phyloP scores from a whole-genome alignment of 805 yeast genomes.

The Candida coleopterorum region DNA sequence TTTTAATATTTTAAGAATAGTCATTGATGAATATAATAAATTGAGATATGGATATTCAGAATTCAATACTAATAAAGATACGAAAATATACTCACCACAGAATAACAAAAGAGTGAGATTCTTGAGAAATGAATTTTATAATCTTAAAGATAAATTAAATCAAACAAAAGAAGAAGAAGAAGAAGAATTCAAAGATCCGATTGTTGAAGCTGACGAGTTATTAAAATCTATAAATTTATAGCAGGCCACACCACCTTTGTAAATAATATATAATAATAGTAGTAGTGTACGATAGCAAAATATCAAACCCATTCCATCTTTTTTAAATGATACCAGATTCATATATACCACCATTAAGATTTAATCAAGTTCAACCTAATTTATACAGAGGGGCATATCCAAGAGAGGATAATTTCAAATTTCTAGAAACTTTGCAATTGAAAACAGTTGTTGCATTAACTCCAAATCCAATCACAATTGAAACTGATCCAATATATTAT shows the following conservation, averaged over 20 bases:
- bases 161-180: neutral
- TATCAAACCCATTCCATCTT: neutral
- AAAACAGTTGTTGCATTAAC: slow-evolving; percentile 74
- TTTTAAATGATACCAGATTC: slow-evolving; percentile 1
- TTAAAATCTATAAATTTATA: neutral
- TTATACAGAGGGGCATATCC: slow-evolving; percentile 88
- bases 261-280: too few relatives aligned
- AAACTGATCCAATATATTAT: slow-evolving; percentile 46
- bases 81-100: neutral
- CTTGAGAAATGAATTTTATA: slow-evolving; percentile 1
- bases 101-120: neutral
- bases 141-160: neutral
- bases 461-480: slow-evolving; percentile 62
- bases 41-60: slow-evolving; percentile 10
- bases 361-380: slow-evolving; percentile 62
- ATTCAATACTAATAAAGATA: slow-evolving; percentile 11
- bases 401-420: slow-evolving; percentile 64
- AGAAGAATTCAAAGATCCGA: neutral
- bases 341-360: slow-evolving; percentile 74
- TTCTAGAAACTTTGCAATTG: slow-evolving; percentile 58
- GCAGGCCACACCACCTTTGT: neutral
- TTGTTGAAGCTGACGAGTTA: neutral
- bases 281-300: too few relatives aligned
- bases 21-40: slow-evolving; percentile 29
- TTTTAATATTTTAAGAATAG: slow-evolving; percentile 29